Evolutionary conservation across 2,329 filamentous ascomycete species (phyloP).

Genomic region (Fusarium oligoseptatum): DNA sequence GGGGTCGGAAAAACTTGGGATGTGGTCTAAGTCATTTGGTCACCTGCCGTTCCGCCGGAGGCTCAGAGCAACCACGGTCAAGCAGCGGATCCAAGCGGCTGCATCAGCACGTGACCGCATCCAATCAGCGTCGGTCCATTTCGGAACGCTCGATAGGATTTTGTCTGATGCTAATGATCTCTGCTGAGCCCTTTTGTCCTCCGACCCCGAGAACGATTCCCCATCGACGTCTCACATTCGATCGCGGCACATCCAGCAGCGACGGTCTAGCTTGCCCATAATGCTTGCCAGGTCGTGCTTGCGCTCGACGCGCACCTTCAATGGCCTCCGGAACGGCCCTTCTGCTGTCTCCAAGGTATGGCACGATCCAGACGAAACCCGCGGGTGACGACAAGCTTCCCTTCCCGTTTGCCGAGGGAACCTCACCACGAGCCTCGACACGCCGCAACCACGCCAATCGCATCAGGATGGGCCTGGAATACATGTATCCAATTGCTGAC

Average conservation of each 20-base stretch:
- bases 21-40: conserved; percentile 14
- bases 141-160: conserved; percentile 58
- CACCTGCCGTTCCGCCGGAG: conserved; percentile 38
- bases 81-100: background rate
- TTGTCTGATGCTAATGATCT: conserved; percentile 56
- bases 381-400: conserved; percentile 39
- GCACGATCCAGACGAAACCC: conserved; percentile 49
- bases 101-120: conserved; percentile 50
- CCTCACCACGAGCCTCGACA: conserved; percentile 43
- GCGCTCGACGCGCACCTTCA: conserved; percentile 89
- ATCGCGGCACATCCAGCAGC: conserved; percentile 54
- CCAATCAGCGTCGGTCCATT: conserved; percentile 60
- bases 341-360: conserved; percentile 82
- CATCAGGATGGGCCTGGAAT: conserved; percentile 37
- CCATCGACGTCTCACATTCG: conserved; percentile 53
- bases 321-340: conserved; percentile 80
- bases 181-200: conserved; percentile 56
- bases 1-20: conserved; percentile 40
- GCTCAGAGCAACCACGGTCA: conserved; percentile 30
- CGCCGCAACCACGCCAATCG: conserved; percentile 48
- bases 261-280: conserved; percentile 64
- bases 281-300: conserved; percentile 96
- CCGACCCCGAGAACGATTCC: conserved; percentile 55
- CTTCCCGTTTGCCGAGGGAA: conserved; percentile 54
- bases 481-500: conserved; percentile 55